These are phyloP conservation scores for Lactarius indigo DNA, from an alignment of 768 basidiomycete genomes.

Conservation along the genomic window DNA sequence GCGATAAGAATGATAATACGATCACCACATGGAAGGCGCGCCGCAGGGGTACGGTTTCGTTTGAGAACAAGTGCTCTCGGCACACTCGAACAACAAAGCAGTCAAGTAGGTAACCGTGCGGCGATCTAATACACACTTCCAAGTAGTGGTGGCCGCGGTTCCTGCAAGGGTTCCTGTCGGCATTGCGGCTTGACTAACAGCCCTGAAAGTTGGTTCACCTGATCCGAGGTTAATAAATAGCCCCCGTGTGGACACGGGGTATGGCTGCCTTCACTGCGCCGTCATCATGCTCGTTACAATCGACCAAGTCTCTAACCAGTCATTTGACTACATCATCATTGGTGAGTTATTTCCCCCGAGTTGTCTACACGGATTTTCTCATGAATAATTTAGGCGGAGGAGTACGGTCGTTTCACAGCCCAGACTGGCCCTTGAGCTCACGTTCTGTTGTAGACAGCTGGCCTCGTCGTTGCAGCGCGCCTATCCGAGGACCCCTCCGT, in stretches of 20 bases:
- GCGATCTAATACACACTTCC: too few species aligned
- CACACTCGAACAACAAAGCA: too few species aligned
- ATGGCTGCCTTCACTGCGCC: neutral
- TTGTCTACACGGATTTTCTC: neutral
- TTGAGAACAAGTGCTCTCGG: too few species aligned
- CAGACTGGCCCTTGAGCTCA: neutral
- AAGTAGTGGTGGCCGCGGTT: too few species aligned
- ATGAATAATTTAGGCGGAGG: conserved; percentile 17
- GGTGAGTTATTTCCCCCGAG: conserved; percentile 1
- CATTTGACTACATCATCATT: conserved; percentile 27
- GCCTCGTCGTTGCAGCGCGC: conserved; percentile 25
- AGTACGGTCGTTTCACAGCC: neutral
- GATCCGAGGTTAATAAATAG: neutral
- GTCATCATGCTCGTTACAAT: conserved; percentile 21
- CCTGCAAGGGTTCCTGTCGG: neutral
- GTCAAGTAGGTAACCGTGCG: too few species aligned
- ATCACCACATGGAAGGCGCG: neutral
- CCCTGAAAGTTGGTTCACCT: neutral
- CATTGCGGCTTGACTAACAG: neutral
- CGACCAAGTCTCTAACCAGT: conserved; percentile 15
- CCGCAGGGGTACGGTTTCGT: too few species aligned
- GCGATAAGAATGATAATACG: neutral
- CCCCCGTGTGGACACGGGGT: too few species aligned
- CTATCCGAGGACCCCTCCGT: conserved; percentile 21
- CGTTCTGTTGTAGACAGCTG: conserved; percentile 12